These are phyloP conservation scores for Verticillium tricorpus DNA, from an alignment of 2,329 filamentous ascomycete species.

Conservation along the genomic window DNA sequence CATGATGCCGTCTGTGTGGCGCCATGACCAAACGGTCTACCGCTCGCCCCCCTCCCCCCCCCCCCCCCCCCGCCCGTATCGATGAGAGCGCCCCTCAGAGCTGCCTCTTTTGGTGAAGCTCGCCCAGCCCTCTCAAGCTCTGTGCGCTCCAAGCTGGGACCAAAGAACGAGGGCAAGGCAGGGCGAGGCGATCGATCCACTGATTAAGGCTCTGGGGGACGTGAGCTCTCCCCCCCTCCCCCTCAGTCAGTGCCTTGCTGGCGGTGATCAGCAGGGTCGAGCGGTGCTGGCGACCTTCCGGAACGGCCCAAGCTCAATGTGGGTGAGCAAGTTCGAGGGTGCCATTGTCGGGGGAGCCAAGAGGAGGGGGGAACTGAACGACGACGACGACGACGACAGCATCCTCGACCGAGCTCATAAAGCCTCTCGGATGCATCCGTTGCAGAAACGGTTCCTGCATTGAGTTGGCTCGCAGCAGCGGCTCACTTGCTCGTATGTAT, in stretches of 20 bases:
- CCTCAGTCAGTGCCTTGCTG: not conserved
- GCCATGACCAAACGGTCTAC: not conserved
- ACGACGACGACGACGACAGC: not conserved
- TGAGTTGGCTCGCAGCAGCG: not conserved
- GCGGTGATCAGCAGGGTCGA: not conserved
- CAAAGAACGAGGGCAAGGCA: not conserved
- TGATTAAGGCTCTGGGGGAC: not conserved
- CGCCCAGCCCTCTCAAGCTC: not conserved
- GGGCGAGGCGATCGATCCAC: not conserved
- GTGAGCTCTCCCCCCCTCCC: not conserved
- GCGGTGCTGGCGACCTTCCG: not conserved
- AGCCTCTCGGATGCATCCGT: not conserved
- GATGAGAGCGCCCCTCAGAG: not conserved
- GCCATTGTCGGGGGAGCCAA: not conserved
- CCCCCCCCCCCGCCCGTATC: slow-evolving; percentile 3
- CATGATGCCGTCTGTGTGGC: not conserved
- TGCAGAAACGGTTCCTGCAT: not conserved
- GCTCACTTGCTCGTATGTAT: no score
- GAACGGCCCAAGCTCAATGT: not conserved
- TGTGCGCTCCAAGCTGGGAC: not conserved
- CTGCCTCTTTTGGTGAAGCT: slow-evolving; percentile 3
- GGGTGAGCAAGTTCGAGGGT: not conserved
- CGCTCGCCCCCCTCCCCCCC: no score
- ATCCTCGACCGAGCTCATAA: not conserved
- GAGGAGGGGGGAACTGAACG: not conserved